Evolutionary conservation across 2,329 filamentous ascomycete genomes (phyloP).

Genomic region (Phymatotrichopsis omnivora): DNA sequence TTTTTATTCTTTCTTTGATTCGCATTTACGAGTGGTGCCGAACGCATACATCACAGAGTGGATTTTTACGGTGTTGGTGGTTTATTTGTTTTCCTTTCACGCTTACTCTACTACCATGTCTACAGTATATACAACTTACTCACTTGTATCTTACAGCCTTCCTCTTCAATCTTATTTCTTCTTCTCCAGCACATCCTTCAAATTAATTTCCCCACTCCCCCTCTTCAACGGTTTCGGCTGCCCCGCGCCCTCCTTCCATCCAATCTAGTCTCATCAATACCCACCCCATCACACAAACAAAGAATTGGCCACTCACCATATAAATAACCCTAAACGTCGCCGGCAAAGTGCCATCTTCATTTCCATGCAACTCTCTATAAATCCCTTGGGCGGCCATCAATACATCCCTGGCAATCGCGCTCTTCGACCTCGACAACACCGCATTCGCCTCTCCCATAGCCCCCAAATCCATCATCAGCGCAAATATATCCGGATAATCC

Average conservation of each 20-base stretch:
- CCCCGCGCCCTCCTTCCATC: conserved; percentile 76
- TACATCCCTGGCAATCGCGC: conserved; percentile 65
- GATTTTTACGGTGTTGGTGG: neutral
- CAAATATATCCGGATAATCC: conserved; percentile 81
- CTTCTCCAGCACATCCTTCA: conserved; percentile 65
- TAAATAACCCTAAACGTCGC: conserved; percentile 93
- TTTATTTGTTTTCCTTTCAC: too few relatives aligned
- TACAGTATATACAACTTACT: conserved; percentile 3
- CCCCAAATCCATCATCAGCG: conserved; percentile 86
- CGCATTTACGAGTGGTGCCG: neutral
- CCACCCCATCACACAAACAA: neutral
- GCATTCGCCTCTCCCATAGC: conserved; percentile 95
- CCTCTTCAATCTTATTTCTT: conserved; percentile 9
- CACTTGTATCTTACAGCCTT: neutral
- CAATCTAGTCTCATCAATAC: conserved; percentile 47
- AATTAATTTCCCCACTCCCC: conserved; percentile 75
- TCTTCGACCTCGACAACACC: conserved; percentile 72
- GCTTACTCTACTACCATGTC: too few relatives aligned
- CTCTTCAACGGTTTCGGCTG: conserved; percentile 71
- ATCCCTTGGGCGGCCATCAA: conserved; percentile 80
- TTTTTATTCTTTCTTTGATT: neutral
- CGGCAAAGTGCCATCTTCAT: conserved; percentile 63
- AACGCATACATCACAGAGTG: too few relatives aligned
- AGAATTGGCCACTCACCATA: conserved; percentile 45
- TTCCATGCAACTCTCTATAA: conserved; percentile 77